Evolutionary conservation across 306 rosid genomes (phyloP), one percentile per base, ranked within the genome.

Genomic region (Elaeagnus macrophylla): DNA sequence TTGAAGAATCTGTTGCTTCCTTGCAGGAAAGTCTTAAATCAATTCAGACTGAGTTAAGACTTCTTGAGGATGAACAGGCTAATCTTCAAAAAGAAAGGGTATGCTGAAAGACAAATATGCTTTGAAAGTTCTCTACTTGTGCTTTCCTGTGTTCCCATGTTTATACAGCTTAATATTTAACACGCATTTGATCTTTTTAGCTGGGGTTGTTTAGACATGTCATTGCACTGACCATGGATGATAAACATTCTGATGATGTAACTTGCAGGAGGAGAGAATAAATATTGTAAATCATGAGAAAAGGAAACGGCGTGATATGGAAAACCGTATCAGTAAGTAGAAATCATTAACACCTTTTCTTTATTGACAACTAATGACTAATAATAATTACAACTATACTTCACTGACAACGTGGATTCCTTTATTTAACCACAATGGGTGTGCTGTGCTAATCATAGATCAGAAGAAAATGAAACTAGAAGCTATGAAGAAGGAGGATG

Each of bases 31-130:
- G 45, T 53, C 57, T 66, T 44, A 74, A 60, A 60, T 74, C 51
- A 38, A 64, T 75, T 72, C 79, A 71, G 66, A 81, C 57, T 48
- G 91, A 77, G 66, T 73, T 70, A 72, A 82, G 74, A 61, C 63
- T 47, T 54, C 42, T 77, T 0, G 53, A 71, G 63, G 84, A 81
- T 62, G 79, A 78, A 79, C 79, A 75, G 56, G 94, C 97, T 62
- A 65, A 62, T 66, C 79, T 66, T 78, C 91, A 77, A 49, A 83
- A 70, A 65, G 72, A 72, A 67, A 64, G 83, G 83, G 97, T 91
- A 86, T 37, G 73, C 47, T 52, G 52, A 60, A 55, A 49, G 48
- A 32, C 40, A 12, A 35, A 14, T 46, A 53, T 17, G 8, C 7
- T 25, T 47, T 17, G 36, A 47, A 19, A 47, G 14, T 25, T 12